Base-by-base conservation (phyloP, 495 filamentous ascomycete genomes). In the Lophiotrema nucula region DNA sequence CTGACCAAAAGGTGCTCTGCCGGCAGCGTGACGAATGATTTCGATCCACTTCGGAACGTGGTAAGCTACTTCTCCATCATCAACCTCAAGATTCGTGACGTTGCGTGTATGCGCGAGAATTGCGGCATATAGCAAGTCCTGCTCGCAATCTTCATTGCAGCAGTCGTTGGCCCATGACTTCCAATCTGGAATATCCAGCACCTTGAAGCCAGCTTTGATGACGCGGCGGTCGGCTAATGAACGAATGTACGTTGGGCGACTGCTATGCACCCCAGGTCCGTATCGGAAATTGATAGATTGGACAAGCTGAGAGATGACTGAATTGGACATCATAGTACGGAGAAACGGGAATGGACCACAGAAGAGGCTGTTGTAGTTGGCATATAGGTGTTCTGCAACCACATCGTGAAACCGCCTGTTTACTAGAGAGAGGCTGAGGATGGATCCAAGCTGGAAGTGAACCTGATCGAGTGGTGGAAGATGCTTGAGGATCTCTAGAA, bases 91-190 rank as follows among this genome's bases (percentile, higher is more conserved):
- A 28, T 43, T 38, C 13, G 13, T 27, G 15, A 57, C 19, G 22
- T 57, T 57, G 5, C 43, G 53, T 23, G 53, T 57, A n/a, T 42
- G 44, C 53, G 49, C 49, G 2, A 57, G 26, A 6, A 57, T 49
- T 15, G 53, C 19, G 2, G 53, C 43, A 16, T 57, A 57, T 1
- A 57, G 22, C 10, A 47, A 38, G 16, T 57, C 43, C 6, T 42
- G 18, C 5, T 47, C 33, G 21, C 16, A n/a, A 1, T 38, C 21
- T 3, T 42, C n/a, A 22, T 39, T 28, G 33, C 43, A 57, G 33
- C 43, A 57, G 21, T 21, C 21, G 11, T 31, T 41, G 5, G 53
- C 53, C 53, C 53, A 57, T 2, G 3, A 2, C 25, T 57, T 57
- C 53, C 53, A 57, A 15, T 25, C 26, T 3, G 53, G 53, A 41